A percentile compares a stretch with the other conserved stretches of the same genome.
Evolutionary conservation across 768 basidiomycete genomes (phyloP).

Genomic region (Suillus sp.): DNA sequence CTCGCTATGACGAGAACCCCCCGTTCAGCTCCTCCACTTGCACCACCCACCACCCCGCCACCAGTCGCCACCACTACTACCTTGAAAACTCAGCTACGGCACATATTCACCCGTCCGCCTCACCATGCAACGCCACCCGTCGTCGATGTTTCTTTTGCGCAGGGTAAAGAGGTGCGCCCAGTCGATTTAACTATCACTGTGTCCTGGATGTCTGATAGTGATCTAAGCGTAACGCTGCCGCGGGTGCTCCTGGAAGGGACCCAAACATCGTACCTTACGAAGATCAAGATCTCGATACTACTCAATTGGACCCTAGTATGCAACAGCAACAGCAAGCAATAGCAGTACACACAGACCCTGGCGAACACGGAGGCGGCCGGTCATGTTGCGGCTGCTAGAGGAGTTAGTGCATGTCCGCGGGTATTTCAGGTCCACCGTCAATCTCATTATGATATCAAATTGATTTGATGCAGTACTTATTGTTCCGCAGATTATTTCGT

Average conservation of each 20-base stretch:
- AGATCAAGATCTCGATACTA: too few relatives aligned
- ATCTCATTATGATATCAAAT: too few relatives aligned
- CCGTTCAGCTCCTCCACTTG: not conserved
- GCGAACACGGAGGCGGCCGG: too few relatives aligned
- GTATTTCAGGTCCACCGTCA: too few relatives aligned
- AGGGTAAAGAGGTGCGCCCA: not conserved
- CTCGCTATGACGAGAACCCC: not conserved
- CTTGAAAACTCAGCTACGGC: not conserved
- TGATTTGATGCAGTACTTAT: too few relatives aligned
- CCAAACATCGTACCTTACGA: too few relatives aligned
- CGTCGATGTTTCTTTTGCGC: not conserved
- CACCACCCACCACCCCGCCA: not conserved
- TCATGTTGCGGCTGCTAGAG: too few relatives aligned
- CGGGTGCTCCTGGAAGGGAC: not conserved
- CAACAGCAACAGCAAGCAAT: too few relatives aligned
- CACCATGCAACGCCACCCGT: not conserved
- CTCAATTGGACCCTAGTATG: too few relatives aligned
- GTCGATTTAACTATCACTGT: not conserved
- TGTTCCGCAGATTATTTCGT: too few relatives aligned
- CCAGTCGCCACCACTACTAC: not conserved
- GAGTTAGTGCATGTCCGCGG: too few relatives aligned
- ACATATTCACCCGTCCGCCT: not conserved
- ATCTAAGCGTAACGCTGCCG: not conserved
- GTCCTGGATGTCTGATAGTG: not conserved
- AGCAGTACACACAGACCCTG: too few relatives aligned